Conservation (phyloP, 371 early-diverging fungal species). For the Apophysomyces ossiformis region DNA sequence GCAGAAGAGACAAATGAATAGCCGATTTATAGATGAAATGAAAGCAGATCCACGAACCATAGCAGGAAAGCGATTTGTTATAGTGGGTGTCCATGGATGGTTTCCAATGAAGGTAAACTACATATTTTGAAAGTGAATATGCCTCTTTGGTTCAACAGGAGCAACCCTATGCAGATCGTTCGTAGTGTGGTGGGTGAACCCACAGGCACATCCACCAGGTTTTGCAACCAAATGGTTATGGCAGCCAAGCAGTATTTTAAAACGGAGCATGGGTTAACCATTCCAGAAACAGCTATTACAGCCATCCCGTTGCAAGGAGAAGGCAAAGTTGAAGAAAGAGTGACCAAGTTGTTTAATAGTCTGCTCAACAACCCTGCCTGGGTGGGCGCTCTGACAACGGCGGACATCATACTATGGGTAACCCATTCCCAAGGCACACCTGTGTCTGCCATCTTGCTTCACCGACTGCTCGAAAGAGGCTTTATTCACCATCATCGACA, state of each 20-base stretch:
- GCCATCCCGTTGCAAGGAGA: slow-evolving; percentile 88
- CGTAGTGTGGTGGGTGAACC: slow-evolving; percentile 87
- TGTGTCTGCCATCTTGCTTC: slow-evolving; percentile 78
- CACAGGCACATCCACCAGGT: slow-evolving; percentile 87
- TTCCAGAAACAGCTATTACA: slow-evolving; percentile 63
- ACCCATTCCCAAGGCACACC: slow-evolving; percentile 95
- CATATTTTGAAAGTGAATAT: neutral
- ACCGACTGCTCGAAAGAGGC: slow-evolving; percentile 68
- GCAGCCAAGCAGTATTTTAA: slow-evolving; percentile 65
- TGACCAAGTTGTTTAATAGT: slow-evolving; percentile 70
- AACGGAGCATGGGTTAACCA: slow-evolving; percentile 51
- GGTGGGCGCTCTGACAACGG: slow-evolving; percentile 54
- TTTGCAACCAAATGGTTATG: slow-evolving; percentile 84
- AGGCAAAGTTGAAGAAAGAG: slow-evolving; percentile 86
- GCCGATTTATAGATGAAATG: slow-evolving; percentile 17
- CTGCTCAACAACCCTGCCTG: slow-evolving; percentile 53
- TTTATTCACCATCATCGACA: slow-evolving; percentile 68
- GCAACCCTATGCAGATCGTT: slow-evolving; percentile 45
- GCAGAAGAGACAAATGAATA: neutral
- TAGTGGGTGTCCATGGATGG: slow-evolving; percentile 91
- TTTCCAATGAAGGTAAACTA: slow-evolving; percentile 65
- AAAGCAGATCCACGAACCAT: slow-evolving; percentile 15
- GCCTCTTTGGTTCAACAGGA: neutral
- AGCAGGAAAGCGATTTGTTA: slow-evolving; percentile 40
- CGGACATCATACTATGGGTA: slow-evolving; percentile 83